These are phyloP conservation scores for Vaccinium vitisidaea DNA, from an alignment of 148 eudicot genomes.

Conservation along the genomic window DNA sequence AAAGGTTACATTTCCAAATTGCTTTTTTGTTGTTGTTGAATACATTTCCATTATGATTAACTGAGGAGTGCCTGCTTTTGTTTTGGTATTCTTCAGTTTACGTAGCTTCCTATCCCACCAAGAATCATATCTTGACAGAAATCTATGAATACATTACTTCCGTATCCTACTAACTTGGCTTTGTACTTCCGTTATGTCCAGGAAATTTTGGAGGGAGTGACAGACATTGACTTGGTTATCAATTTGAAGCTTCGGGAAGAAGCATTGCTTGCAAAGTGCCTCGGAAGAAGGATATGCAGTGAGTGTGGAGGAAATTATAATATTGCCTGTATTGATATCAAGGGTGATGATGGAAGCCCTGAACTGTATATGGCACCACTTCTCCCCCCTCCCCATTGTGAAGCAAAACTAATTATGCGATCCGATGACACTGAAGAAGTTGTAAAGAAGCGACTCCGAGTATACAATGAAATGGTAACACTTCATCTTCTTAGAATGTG, in stretches of 20 bases:
- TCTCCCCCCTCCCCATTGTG: conserved; percentile 81
- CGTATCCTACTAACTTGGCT: not conserved
- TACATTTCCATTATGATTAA: no score
- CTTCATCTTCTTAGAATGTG: not conserved
- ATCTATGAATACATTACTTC: not conserved
- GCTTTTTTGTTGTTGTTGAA: no score
- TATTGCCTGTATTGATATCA: conserved; percentile 80
- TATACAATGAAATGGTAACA: conserved; percentile 79
- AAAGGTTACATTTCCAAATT: no score
- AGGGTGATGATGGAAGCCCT: conserved; percentile 62
- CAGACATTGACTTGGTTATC: conserved; percentile 77
- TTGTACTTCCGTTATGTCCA: conserved; percentile 23
- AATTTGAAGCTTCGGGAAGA: conserved; percentile 90
- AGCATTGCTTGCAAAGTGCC: conserved; percentile 84
- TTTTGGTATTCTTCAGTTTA: not conserved
- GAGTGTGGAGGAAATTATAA: conserved; percentile 90
- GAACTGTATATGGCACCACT: conserved; percentile 86
- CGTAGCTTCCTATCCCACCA: not conserved
- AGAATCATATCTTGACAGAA: not conserved
- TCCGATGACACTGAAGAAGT: conserved; percentile 85
- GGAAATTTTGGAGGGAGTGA: conserved; percentile 84
- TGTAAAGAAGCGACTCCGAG: conserved; percentile 69
- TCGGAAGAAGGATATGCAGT: conserved; percentile 90
- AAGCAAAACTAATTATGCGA: conserved; percentile 71
- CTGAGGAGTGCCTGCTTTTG: no score